Evolutionary conservation across 352 stramenopile species (phyloP), one percentile per base, ranked within the genome.

Genomic region (Globisporangium apiculatum): DNA sequence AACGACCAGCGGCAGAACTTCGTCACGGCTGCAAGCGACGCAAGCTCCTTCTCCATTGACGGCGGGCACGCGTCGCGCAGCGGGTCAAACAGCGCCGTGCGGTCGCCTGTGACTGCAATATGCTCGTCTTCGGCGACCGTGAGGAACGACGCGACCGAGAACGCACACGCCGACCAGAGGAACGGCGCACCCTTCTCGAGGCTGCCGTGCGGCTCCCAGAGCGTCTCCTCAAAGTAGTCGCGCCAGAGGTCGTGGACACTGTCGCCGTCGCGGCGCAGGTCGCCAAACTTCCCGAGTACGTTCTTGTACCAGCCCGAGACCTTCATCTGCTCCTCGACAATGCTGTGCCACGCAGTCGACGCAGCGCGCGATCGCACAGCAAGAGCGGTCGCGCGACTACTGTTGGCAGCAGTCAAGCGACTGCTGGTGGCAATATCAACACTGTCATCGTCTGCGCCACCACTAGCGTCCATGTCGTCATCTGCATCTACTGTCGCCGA

Each of bases 1-100:
- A 93, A 95, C 51, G 86, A 94, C 86, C 86, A 95, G 48, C 85
- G 76, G 45, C 79, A 91, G 58, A 95, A 95, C 63, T 91, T 95
- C 0, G 84, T 89, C 40, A 92, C 72, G 10, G 78, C 77, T 42
- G 69, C 68, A 18, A 95, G 60, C 7, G 85, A 95, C 45, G 79
- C 68, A 9, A 94, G 74, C 58, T 95, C 85, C 53, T 95, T 95
- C 54, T 95, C 83, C 14, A 94, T 60, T 37, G 82, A 73, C 17
- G 75, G 62, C 18, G 85, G 79, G 9, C 79, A 95, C 1, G 47
- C 51, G 40, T 92, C 77, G 1, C 42, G 63, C 14, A 92, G 59
- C 18, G 79, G 74, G 52, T 91, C 77, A 55, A 87, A 91, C 7
- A 55, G 49, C 5, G 35, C 41, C 8, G 60, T 55, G 2, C 38